Percentiles rank a stretch among this genome's conserved stretches.
Evolutionary conservation across 2,329 filamentous ascomycete species (phyloP).

Genomic region (Fusarium coffeatum): DNA sequence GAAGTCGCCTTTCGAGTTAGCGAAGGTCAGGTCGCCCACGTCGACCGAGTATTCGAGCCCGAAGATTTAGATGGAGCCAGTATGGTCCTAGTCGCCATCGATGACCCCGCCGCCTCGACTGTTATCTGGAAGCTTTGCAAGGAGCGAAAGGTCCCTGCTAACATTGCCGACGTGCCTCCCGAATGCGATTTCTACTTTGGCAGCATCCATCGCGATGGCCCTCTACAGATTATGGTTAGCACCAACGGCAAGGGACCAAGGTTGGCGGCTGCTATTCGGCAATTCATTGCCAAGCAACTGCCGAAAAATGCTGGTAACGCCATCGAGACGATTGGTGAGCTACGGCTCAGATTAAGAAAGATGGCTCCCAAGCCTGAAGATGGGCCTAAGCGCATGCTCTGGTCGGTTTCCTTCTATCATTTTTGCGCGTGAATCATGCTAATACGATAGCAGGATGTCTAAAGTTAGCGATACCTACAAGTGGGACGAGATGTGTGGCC

Average conservation of each 20-base stretch:
- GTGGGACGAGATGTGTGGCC: slow-evolving; percentile 83
- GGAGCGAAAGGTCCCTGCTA: slow-evolving; percentile 83
- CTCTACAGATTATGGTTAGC: slow-evolving; percentile 97
- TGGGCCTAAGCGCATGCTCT: slow-evolving; percentile 89
- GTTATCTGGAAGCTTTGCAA: slow-evolving; percentile 95
- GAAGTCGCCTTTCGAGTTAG: slow-evolving; percentile 88
- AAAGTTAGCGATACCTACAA: slow-evolving; percentile 88
- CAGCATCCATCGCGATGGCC: slow-evolving; percentile 92
- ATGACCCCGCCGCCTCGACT: slow-evolving; percentile 91
- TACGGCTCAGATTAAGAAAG: slow-evolving; percentile 82
- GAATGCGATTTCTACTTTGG: slow-evolving; percentile 99
- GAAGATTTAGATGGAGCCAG: slow-evolving; percentile 83
- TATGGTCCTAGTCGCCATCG: slow-evolving; percentile 94
- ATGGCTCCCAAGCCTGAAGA: slow-evolving; percentile 78
- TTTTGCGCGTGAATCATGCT: slow-evolving; percentile 1
- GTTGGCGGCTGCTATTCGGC: slow-evolving; percentile 85
- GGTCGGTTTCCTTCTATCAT: slow-evolving; percentile 63
- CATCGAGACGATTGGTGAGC: slow-evolving; percentile 82
- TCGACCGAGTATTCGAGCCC: slow-evolving; percentile 86
- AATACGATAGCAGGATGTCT: slow-evolving; percentile 75
- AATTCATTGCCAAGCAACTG: slow-evolving; percentile 80
- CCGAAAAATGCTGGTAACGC: slow-evolving; percentile 86
- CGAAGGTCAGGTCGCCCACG: slow-evolving; percentile 78
- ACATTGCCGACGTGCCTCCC: slow-evolving; percentile 95
- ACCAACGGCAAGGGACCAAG: slow-evolving; percentile 97